Conservation (phyloP, 2,329 filamentous ascomycete species). For the Fusarium devonianum region DNA sequence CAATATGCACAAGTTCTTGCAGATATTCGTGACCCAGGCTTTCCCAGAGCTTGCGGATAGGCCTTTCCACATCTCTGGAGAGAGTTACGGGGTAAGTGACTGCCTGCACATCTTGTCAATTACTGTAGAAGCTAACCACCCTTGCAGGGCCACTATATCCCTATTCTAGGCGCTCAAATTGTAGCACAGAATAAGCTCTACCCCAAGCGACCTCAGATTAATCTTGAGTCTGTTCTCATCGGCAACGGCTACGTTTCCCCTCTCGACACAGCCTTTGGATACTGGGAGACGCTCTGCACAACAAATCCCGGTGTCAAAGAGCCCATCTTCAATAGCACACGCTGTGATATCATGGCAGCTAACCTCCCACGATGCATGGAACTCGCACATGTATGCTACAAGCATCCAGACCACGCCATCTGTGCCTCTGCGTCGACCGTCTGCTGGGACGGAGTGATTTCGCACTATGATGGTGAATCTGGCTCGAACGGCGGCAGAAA, state of each 20-base stretch:
- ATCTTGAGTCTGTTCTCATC: constrained; percentile 23
- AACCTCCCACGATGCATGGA: constrained; percentile 32
- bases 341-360: constrained; percentile 22
- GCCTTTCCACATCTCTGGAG: constrained; percentile 32
- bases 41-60: constrained; percentile 10
- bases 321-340: constrained; percentile 28
- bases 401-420: constrained; percentile 26
- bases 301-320: constrained; percentile 23
- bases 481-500: constrained; percentile 3
- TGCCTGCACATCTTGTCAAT: neutral
- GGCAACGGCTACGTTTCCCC: constrained; percentile 34
- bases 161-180: constrained; percentile 32
- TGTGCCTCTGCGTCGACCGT: constrained; percentile 22
- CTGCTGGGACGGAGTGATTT: constrained; percentile 15
- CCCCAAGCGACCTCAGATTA: constrained; percentile 18
- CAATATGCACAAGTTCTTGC: constrained; percentile 30
- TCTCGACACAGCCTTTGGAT: constrained; percentile 26
- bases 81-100: constrained; percentile 27
- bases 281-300: constrained; percentile 34
- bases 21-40: constrained; percentile 21
- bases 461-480: constrained; percentile 1
- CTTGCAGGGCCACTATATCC: constrained; percentile 22
- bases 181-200: constrained; percentile 28
- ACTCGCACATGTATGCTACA: constrained; percentile 26
- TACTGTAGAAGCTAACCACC: neutral